Evolutionary conservation across 352 stramenopile species (phyloP).

Genomic region (Poterioochromonas sp.): DNA sequence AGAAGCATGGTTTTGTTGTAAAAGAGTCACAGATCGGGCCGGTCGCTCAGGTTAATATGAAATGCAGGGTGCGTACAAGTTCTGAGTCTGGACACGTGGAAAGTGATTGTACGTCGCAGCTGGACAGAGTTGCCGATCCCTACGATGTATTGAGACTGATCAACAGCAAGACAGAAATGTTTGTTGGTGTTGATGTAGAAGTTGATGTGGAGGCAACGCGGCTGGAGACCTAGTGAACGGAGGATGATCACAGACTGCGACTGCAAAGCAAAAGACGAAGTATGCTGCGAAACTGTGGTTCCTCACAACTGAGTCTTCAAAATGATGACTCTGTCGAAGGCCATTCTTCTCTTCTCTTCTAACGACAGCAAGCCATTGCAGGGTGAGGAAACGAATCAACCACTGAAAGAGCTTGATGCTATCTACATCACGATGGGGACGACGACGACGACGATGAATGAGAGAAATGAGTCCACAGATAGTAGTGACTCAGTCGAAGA

Average conservation of each 20-base stretch:
- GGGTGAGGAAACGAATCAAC: constrained; percentile 10
- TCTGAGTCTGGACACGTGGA: too few species aligned
- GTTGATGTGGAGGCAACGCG: too few species aligned
- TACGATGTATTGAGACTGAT: too few species aligned
- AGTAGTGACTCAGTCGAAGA: constrained; percentile 11
- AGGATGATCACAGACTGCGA: background rate
- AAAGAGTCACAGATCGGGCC: background rate
- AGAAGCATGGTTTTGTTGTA: background rate
- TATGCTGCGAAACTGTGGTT: constrained; percentile 7
- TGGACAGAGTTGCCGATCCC: too few species aligned
- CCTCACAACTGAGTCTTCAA: constrained; percentile 7
- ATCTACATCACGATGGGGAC: background rate
- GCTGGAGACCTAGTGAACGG: background rate
- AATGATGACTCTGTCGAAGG: constrained; percentile 3
- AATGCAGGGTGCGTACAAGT: too few species aligned
- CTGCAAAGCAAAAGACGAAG: constrained; percentile 11
- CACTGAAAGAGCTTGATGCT: background rate
- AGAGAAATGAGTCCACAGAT: constrained; percentile 8
- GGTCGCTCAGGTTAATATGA: too few species aligned
- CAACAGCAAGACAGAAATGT: too few species aligned
- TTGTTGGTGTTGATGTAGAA: too few species aligned
- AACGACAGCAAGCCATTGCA: constrained; percentile 5
- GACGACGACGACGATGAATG: too few species aligned
- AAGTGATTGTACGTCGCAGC: too few species aligned
- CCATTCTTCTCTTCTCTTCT: constrained; percentile 1